Base-by-base conservation (phyloP, 1,139 yeast species). In the Saccharomyces pastorianus region DNA sequence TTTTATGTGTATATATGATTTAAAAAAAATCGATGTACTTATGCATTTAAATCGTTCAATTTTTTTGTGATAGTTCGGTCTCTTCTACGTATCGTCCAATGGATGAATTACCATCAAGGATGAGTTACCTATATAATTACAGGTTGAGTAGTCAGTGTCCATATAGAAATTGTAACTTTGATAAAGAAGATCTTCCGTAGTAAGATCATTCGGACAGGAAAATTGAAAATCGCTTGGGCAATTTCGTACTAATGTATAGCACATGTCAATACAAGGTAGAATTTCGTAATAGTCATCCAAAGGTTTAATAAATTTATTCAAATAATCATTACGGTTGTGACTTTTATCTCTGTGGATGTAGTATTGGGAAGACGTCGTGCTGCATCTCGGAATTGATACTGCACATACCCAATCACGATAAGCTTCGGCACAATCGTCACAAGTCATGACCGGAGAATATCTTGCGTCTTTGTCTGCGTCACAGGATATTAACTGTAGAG, bases 341-440 rank as follows among this genome's bases (percentile, higher is more conserved):
- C 77, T 77, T 1, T 71, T 71, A 3, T 72, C 70, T 41, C 96
- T 76, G 31, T 66, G 61, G 31, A 70, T 68, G 64, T 82, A 81
- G 14, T 80, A 83, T 0, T 77, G 65, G 5, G 75, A 68, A 31
- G 78, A 68, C 1, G 69, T 65, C 0, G 86, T 74, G 0, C 85
- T 76, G 64, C 99, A 93, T 38, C 98, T 74, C 0, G 99, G 98
- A n/a, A 93, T 87, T 0, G 90, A 76, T 4, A 88, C 89, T 0
- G 96, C 79, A 71, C 99, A 93, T 20, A 93, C 76, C 99, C 99
- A 93, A 63, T 85, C 78, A 63, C 82, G 84, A 68, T 93, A 93
- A 1, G 93, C 77, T 2, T 69, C 63, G 1, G 80, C 78, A 68
- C 99, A 93, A 64, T 88, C 84, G 11, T 74, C 77, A 64, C 99